Evolutionary conservation across 768 basidiomycete genomes (phyloP).

Genomic region (Amanita pallidorosea): DNA sequence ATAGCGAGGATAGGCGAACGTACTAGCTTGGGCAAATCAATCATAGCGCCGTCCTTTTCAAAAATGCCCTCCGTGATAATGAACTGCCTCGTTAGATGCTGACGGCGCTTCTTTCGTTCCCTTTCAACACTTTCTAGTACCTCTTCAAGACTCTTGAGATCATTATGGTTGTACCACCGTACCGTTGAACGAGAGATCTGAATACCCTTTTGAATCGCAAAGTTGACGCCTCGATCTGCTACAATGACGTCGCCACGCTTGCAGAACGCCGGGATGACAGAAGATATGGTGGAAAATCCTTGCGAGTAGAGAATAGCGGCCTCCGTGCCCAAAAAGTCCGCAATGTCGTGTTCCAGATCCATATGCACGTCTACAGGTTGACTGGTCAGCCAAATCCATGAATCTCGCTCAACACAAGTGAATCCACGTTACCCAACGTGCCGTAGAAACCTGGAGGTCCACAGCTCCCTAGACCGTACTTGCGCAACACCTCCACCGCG

Average conservation of each 20-base stretch:
- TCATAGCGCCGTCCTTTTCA: constrained; percentile 87
- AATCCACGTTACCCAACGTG: constrained; percentile 60
- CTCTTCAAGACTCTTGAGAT: constrained; percentile 82
- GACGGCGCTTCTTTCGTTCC: constrained; percentile 76
- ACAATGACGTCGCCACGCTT: constrained; percentile 97
- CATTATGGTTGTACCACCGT: constrained; percentile 95
- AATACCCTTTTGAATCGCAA: constrained; percentile 92
- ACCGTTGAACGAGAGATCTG: constrained; percentile 88
- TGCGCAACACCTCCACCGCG: constrained; percentile 73
- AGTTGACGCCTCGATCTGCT: constrained; percentile 94
- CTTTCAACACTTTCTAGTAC: constrained; percentile 77
- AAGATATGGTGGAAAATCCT: constrained; percentile 83
- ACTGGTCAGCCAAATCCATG: not conserved
- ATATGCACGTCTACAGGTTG: constrained; percentile 75
- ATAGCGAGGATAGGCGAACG: constrained; percentile 18
- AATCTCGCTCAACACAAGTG: not conserved
- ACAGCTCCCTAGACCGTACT: constrained; percentile 91
- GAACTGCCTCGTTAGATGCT: constrained; percentile 80
- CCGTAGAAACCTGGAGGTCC: constrained; percentile 98
- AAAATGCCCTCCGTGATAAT: constrained; percentile 97
- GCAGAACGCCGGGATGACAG: constrained; percentile 94
- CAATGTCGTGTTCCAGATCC: constrained; percentile 79
- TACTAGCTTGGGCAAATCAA: constrained; percentile 86
- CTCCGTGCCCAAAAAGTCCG: constrained; percentile 85
- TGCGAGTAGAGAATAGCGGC: constrained; percentile 89